Evolutionary conservation across 2,329 filamentous ascomycete species (phyloP), one percentile per base, ranked within the genome.

Genomic region (Epichloe bromicola): DNA sequence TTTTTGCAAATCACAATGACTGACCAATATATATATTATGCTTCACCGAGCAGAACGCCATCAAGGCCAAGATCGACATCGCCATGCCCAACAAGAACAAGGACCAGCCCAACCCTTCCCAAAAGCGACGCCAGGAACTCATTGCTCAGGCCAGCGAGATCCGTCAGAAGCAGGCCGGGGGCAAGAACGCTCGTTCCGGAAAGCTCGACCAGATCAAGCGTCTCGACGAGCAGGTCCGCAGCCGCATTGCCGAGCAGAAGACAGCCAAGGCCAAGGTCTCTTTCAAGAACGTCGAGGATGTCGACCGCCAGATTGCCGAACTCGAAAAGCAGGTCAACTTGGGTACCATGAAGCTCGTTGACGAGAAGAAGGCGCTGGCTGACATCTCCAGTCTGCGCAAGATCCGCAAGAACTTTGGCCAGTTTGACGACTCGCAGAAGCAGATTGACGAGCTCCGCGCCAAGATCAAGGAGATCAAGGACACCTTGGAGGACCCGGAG

Each of bases 291-390:
- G 79, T 81, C 50, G 90, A 95, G 52, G 93, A 97, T 56, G 74
- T 98, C 57, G 88, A 97, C 67, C 76, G 77, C 56, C 82, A 93
- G 69, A 93, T 97, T 60, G 78, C 80, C 54, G 75, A 76, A 49
- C 81, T 96, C 50, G 87, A 95, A 58, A 84, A 84, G 69, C 80
- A 91, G 66, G 89, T 97, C 60, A 87, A 95, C 67, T 79, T 82
- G 37, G 91, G 91, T 57, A 85, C 79, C 66, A 90, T 98, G 85
- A 95, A 90, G 73, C 75, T 98, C 48, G 93, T 97, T 11, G 93
- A 98, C 61, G 93, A 97, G 80, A 94, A 88, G 77, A 97, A 96
- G 79, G 83, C 88, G 8, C 76, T 97, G 19, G 73, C 79, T 48
- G 88, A 96, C 61, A 84, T 95, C 60, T 86, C 85, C 46, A 84